phyloP scores from a whole-genome alignment of 2,329 filamentous ascomycete genomes.

The Sphaerulina musiva region DNA sequence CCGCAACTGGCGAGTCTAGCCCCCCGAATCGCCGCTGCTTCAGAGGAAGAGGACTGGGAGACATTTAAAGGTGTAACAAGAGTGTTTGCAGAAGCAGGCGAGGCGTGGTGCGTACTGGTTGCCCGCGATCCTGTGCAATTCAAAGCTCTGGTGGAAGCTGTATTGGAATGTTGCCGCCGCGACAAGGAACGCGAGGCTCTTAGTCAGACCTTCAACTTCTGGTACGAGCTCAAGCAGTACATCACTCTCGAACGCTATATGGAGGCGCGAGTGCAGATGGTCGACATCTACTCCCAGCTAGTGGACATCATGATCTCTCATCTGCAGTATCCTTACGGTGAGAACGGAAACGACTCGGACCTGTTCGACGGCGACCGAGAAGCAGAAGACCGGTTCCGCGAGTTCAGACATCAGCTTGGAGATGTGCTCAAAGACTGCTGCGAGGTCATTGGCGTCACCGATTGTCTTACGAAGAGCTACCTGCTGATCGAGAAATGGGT shows the following conservation, averaged over 20 bases:
- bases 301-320: conserved; percentile 91
- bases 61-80: conserved; percentile 82
- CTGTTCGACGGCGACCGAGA: conserved; percentile 94
- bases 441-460: conserved; percentile 87
- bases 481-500: conserved; percentile 84
- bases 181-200: conserved; percentile 89
- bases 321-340: conserved; percentile 75
- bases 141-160: conserved; percentile 74
- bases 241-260: conserved; percentile 85
- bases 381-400: conserved; percentile 91
- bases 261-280: conserved; percentile 66
- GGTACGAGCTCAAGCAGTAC: conserved; percentile 98
- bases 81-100: conserved; percentile 85
- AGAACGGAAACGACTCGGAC: conserved; percentile 63
- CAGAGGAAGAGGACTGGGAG: conserved; percentile 75
- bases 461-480: conserved; percentile 85
- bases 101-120: conserved; percentile 89
- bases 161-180: conserved; percentile 83
- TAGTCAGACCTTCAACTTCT: conserved; percentile 90
- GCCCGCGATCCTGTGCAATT: conserved; percentile 78
- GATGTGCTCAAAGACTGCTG: conserved; percentile 96
- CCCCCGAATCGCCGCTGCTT: conserved; percentile 67
- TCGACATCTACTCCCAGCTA: conserved; percentile 78
- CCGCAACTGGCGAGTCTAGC: conserved; percentile 70
- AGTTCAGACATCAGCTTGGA: conserved; percentile 94